Conservation (phyloP, 1,284 basidiomycete species). For the Heliocybe sulcata region DNA sequence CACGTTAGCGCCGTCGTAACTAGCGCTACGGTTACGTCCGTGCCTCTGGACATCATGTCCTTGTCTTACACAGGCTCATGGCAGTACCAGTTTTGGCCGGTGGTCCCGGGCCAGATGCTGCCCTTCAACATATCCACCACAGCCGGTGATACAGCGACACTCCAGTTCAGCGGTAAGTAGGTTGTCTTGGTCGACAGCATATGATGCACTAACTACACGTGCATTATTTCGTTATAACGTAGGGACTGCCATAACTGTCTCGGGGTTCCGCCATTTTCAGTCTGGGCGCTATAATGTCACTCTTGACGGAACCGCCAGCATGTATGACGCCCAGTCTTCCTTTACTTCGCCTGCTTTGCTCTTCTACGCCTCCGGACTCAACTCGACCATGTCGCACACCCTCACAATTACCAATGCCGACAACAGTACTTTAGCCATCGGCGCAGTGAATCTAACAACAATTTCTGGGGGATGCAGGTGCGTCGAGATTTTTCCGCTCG, state of each 20-base stretch:
- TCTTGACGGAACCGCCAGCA: slow-evolving; percentile 40
- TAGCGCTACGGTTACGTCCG: neutral
- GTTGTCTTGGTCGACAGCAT: neutral
- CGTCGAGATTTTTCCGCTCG: slow-evolving; percentile 13
- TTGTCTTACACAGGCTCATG: slow-evolving; percentile 44
- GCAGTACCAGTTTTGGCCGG: slow-evolving; percentile 24
- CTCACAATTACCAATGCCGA: slow-evolving; percentile 51
- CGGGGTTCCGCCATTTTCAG: slow-evolving; percentile 43
- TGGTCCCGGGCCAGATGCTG: slow-evolving; percentile 10
- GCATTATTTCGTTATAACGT: neutral
- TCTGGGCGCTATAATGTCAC: slow-evolving; percentile 53
- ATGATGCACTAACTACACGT: slow-evolving; percentile 6
- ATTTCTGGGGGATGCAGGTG: slow-evolving; percentile 27
- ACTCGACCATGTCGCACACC: slow-evolving; percentile 38
- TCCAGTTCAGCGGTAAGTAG: slow-evolving; percentile 40
- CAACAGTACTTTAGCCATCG: slow-evolving; percentile 35
- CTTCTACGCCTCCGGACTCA: slow-evolving; percentile 56
- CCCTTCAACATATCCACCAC: slow-evolving; percentile 38
- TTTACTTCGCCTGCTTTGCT: slow-evolving; percentile 46
- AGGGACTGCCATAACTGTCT: slow-evolving; percentile 54
- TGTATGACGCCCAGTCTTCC: slow-evolving; percentile 41
- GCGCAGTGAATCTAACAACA: slow-evolving; percentile 33
- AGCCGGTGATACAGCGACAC: slow-evolving; percentile 36
- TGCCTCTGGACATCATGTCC: slow-evolving; percentile 27
- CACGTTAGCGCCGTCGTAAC: neutral